Evolutionary conservation across 2,329 filamentous ascomycete species (phyloP).

Genomic region (Cytospora mali): DNA sequence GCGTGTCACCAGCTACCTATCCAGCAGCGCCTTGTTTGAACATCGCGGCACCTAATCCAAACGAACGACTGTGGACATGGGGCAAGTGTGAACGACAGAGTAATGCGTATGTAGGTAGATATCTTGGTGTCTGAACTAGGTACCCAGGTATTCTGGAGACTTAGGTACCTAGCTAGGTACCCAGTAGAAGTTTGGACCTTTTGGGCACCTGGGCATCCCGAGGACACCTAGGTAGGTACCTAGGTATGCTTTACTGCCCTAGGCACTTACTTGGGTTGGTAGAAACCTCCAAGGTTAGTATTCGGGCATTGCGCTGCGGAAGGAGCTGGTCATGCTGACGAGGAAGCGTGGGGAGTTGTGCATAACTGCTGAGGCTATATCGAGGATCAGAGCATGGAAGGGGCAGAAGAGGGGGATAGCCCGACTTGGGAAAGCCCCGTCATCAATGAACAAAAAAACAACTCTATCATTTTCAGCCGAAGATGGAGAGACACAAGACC

Average conservation of each 20-base stretch:
- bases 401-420: background rate
- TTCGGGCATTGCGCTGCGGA: background rate
- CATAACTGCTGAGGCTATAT: background rate
- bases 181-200: too few species aligned
- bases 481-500: conserved; percentile 15
- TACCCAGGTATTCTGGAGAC: too few species aligned
- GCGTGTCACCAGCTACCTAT: background rate
- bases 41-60: background rate
- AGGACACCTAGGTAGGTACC: background rate
- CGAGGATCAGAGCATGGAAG: background rate
- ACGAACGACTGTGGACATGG: background rate
- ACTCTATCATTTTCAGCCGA: conserved; percentile 7
- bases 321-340: background rate
- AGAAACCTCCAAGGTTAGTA: too few species aligned
- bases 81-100: background rate
- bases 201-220: too few species aligned
- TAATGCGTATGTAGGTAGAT: too few species aligned
- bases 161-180: too few species aligned
- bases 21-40: background rate
- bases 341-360: background rate
- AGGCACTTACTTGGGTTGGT: too few species aligned
- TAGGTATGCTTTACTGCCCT: background rate
- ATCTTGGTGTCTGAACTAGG: too few species aligned
- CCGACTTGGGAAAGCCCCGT: background rate
- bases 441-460: background rate